Evolutionary conservation across 2,329 filamentous ascomycete species (phyloP).

Genomic region (Phaeomoniella chlamydospora): DNA sequence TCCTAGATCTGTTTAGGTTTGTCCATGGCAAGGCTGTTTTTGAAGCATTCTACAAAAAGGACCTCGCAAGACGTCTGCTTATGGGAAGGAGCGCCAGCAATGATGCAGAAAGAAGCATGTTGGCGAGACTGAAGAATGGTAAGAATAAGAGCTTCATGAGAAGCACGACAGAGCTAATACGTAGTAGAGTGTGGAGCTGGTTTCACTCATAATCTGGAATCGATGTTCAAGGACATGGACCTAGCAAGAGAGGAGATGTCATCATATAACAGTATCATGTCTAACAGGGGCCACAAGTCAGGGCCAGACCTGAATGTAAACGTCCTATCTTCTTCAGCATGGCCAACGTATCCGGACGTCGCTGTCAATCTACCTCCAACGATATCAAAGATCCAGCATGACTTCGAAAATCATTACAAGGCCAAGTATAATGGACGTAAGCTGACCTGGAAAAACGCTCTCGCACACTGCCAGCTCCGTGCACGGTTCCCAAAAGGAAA

Average conservation of each 20-base stretch:
- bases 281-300: conserved; percentile 40
- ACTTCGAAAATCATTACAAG: conserved; percentile 77
- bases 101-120: conserved; percentile 92
- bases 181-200: conserved; percentile 67
- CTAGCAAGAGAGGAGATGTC: conserved; percentile 83
- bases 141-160: conserved; percentile 12
- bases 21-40: conserved; percentile 96
- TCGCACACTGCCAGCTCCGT: conserved; percentile 80
- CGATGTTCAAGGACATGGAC: conserved; percentile 99
- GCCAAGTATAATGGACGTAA: conserved; percentile 77
- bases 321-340: conserved; percentile 79
- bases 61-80: conserved; percentile 74
- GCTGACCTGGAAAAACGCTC: conserved; percentile 79
- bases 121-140: conserved; percentile 70
- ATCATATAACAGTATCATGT: conserved; percentile 61
- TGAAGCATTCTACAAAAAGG: conserved; percentile 98
- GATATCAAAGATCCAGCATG: conserved; percentile 60
- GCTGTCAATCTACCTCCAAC: conserved; percentile 60
- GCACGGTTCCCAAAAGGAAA: conserved; percentile 64
- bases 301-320: conserved; percentile 67
- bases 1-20: conserved; percentile 88
- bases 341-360: conserved; percentile 79
- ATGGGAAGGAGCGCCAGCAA: conserved; percentile 88
- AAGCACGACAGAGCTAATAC: conserved; percentile 5
- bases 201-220: conserved; percentile 94